Evolutionary conservation across 2,329 filamentous ascomycete species (phyloP).

Genomic region (Dactylonectria estremocensis): DNA sequence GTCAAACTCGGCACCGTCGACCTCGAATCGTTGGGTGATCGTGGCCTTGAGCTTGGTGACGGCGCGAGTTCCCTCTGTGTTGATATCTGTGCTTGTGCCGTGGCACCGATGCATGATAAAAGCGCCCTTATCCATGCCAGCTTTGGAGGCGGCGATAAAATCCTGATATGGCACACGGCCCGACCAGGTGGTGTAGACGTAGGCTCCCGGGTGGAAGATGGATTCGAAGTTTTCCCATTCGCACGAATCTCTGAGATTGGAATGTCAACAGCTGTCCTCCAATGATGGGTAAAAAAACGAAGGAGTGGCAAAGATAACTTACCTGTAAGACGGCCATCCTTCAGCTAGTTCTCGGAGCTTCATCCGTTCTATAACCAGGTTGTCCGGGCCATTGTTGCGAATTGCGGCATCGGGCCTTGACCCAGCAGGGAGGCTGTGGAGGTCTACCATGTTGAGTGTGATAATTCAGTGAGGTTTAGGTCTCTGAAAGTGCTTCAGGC

Average conservation of each 20-base stretch:
- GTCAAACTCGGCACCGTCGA: conserved; percentile 60
- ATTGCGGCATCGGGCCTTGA: conserved; percentile 55
- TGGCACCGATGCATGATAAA: conserved; percentile 63
- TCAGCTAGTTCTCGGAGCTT: conserved; percentile 65
- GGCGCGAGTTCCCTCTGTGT: conserved; percentile 55
- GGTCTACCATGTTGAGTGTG: conserved; percentile 24
- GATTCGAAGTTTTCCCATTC: conserved; percentile 68
- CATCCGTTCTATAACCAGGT: conserved; percentile 60
- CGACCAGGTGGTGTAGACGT: conserved; percentile 67
- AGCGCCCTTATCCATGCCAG: conserved; percentile 58
- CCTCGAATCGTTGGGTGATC: conserved; percentile 63
- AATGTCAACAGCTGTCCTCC: not conserved
- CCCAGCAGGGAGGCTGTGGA: conserved; percentile 30
- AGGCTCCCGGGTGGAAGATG: conserved; percentile 64
- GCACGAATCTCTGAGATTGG: conserved; percentile 58
- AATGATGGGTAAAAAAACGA: not conserved
- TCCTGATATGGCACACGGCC: conserved; percentile 58
- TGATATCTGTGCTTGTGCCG: conserved; percentile 60
- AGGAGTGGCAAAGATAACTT: not conserved
- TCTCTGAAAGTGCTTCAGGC: too few relatives aligned
- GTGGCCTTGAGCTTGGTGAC: conserved; percentile 67
- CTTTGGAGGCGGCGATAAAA: conserved; percentile 57
- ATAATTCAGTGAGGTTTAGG: too few relatives aligned
- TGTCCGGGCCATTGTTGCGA: conserved; percentile 63
- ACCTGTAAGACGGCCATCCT: conserved; percentile 65